These are phyloP conservation scores for Metschnikowia dekortorum DNA, from an alignment of 805 yeast genomes.

Conservation along the genomic window DNA sequence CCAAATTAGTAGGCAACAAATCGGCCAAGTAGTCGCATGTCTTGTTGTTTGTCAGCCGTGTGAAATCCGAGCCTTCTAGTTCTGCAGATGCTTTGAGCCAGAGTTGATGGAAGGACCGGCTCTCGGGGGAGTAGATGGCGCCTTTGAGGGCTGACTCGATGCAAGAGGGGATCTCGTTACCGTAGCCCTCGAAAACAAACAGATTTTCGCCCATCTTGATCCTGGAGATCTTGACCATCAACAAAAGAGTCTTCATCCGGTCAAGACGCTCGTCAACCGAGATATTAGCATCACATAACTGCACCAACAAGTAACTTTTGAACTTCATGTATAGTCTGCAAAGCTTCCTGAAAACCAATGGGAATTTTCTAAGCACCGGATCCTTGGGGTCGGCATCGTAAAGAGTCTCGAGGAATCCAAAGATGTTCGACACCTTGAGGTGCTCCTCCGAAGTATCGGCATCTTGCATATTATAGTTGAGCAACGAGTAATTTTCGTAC, in stretches of 20 bases:
- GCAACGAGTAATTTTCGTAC: conserved; percentile 55
- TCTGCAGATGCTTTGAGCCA: conserved; percentile 61
- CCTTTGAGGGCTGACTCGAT: conserved; percentile 74
- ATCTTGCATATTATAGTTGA: conserved; percentile 47
- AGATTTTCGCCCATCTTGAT: conserved; percentile 57
- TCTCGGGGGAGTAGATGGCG: conserved; percentile 76
- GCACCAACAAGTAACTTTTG: conserved; percentile 57
- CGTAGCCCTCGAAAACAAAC: conserved; percentile 37
- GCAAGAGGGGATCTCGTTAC: conserved; percentile 62
- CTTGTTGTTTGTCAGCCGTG: neutral
- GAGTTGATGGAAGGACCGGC: conserved; percentile 59
- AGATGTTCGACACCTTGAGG: conserved; percentile 62
- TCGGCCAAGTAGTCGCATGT: conserved; percentile 25
- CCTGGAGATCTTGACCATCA: conserved; percentile 59
- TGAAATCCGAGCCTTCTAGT: conserved; percentile 16
- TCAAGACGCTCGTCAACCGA: conserved; percentile 55
- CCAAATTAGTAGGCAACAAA: conserved; percentile 29
- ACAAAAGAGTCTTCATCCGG: conserved; percentile 64
- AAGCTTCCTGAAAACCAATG: conserved; percentile 62
- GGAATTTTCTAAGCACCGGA: conserved; percentile 45
- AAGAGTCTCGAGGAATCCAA: conserved; percentile 62
- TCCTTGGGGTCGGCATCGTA: conserved; percentile 42
- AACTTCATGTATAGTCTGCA: conserved; percentile 65
- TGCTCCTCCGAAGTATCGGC: conserved; percentile 46
- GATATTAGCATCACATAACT: conserved; percentile 61